Base-by-base conservation (phyloP, 2,329 filamentous ascomycete species). In the Ophiostoma himal-ulmi region DNA sequence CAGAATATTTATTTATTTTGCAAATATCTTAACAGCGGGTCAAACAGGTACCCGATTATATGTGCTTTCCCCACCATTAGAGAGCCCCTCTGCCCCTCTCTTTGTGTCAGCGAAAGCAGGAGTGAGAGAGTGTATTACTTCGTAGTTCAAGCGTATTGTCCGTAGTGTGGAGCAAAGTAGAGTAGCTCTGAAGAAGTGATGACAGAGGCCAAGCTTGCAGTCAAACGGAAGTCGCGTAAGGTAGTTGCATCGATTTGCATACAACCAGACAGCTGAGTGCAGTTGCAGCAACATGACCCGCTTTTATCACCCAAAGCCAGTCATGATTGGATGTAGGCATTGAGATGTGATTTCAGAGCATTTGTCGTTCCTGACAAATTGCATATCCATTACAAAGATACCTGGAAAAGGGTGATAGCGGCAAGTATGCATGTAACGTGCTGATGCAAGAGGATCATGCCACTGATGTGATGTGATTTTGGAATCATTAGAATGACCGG, bases 281-380 rank as follows among this genome's bases (percentile, higher is more conserved):
- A 26, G 52, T 17, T 26, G 52, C 52, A 22, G 22, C n/a, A 57
- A 1, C 39, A 17, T 1, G 62, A 2, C 62, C 62, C 34, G 62
- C 62, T 37, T 65, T 22, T 48, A 48, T 48, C 26, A 5, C 26
- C n/a, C n/a, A 22, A 60, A 30, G 22, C 39, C n/a, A 34, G 26
- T 14, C 26, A 17, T 22, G 57, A 34, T 30, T 62, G 57, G 22
- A 26, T 6, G n/a, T 26, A 10, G 5, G 22, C 22, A 17, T 22
- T 34, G 57, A 5, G 34, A n/a, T 54, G 52, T 54, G 44, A 36
- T 68, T 68, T 57, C 41, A 34, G 26, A 52, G 66, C 68, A 69
- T 69, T 69, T 69, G 52, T 69, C 52, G 52, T 41, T 11, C 22
- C 68, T 69, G 68, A 69, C 68, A 69, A 69, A 69, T 67, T 41